Evolutionary conservation across 345 rosid genomes (phyloP).

Genomic region (Dimocarpus longan): DNA sequence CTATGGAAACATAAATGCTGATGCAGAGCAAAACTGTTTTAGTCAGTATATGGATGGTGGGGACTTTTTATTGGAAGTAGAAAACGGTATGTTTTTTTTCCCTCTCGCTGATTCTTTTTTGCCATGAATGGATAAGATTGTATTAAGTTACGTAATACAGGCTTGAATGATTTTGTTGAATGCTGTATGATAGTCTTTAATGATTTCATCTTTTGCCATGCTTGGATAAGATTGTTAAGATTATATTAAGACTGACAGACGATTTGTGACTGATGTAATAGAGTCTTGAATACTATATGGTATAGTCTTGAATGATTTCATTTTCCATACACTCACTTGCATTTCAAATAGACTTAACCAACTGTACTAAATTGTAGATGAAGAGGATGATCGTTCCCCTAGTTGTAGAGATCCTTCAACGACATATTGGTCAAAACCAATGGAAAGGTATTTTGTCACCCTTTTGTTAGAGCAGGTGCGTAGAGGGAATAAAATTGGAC

Average conservation of each 20-base stretch:
- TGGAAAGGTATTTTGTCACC: constrained; percentile 60
- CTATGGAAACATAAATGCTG: constrained; percentile 33
- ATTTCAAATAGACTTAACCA: neutral
- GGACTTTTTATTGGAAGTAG: constrained; percentile 16
- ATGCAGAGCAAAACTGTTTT: constrained; percentile 19
- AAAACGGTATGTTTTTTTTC: constrained; percentile 20
- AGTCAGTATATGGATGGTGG: constrained; percentile 24
- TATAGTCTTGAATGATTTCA: neutral
- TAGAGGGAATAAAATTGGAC: constrained; percentile 49
- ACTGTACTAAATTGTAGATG: constrained; percentile 30
- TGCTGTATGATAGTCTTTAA: neutral
- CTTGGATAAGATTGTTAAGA: neutral
- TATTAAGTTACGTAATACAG: neutral
- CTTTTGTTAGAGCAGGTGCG: constrained; percentile 59
- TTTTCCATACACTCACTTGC: neutral
- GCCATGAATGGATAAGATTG: constrained; percentile 11
- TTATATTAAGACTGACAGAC: neutral
- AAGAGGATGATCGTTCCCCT: constrained; percentile 34
- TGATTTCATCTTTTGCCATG: neutral
- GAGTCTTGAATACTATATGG: neutral
- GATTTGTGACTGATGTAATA: neutral
- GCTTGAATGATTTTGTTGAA: neutral
- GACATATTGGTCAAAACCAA: constrained; percentile 40
- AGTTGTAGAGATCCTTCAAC: constrained; percentile 22
- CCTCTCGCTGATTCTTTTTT: neutral